phyloP scores from a whole-genome alignment of 2,329 filamentous ascomycete species.

The Tetracladium maxilliforme region DNA sequence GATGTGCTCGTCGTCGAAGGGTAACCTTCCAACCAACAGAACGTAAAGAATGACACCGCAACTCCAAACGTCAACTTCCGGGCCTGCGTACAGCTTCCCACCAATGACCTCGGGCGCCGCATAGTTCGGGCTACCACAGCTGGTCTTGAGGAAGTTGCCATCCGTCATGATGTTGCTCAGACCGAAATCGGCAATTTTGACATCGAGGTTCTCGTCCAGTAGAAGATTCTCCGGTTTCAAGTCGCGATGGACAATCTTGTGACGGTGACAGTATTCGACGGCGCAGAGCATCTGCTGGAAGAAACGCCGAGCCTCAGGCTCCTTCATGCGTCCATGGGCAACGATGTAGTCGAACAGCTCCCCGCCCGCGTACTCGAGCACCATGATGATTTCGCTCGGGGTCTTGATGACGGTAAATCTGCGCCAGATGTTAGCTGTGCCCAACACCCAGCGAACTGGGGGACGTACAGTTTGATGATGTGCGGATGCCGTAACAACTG shows the following conservation, averaged over 20 bases:
- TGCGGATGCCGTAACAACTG: slow-evolving; percentile 92
- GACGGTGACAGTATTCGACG: slow-evolving; percentile 95
- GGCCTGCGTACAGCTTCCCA: slow-evolving; percentile 91
- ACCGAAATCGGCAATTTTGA: slow-evolving; percentile 98
- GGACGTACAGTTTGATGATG: slow-evolving; percentile 86
- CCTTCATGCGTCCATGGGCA: slow-evolving; percentile 79
- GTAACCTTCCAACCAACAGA: slow-evolving; percentile 65
- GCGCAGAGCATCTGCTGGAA: slow-evolving; percentile 99
- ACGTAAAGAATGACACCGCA: slow-evolving; percentile 85
- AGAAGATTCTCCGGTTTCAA: slow-evolving; percentile 94
- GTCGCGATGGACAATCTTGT: slow-evolving; percentile 97
- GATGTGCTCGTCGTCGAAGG: slow-evolving; percentile 98
- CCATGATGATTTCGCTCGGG: slow-evolving; percentile 92
- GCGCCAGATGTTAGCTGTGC: slow-evolving; percentile 10
- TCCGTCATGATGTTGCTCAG: slow-evolving; percentile 99
- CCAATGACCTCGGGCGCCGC: slow-evolving; percentile 96
- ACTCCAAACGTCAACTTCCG: slow-evolving; percentile 98
- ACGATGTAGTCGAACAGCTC: slow-evolving; percentile 99
- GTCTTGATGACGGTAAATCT: slow-evolving; percentile 97
- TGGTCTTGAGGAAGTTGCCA: slow-evolving; percentile 97
- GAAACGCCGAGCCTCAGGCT: slow-evolving; percentile 87
- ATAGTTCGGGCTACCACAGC: slow-evolving; percentile 96
- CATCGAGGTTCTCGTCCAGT: slow-evolving; percentile 87
- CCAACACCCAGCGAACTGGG: slow-evolving; percentile 1
- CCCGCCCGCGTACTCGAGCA: slow-evolving; percentile 90